A percentile compares a stretch with the other conserved stretches of the same genome.
phyloP scores from a whole-genome alignment of 1,284 basidiomycete species.

The Pascua guehoae region DNA sequence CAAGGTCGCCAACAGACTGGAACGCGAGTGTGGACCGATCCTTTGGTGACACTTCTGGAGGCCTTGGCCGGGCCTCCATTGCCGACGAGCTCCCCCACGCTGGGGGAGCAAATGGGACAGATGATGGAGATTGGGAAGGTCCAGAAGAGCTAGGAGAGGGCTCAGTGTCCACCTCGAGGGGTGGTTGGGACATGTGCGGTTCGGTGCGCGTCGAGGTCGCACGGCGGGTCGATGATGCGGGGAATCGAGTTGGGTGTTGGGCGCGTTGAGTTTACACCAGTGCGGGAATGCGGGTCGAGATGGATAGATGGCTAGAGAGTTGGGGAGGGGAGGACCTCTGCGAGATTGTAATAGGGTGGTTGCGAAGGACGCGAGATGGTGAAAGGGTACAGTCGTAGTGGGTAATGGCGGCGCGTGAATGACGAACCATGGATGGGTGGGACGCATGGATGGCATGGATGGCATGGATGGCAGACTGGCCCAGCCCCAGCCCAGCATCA shows the following conservation, averaged over 20 bases:
- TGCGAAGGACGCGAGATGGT: too few relatives aligned
- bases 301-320: too few relatives aligned
- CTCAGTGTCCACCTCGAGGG: slow-evolving; percentile 11
- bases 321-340: too few relatives aligned
- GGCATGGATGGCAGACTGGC: too few relatives aligned
- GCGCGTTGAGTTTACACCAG: background rate
- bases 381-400: too few relatives aligned
- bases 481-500: too few relatives aligned
- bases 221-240: background rate
- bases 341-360: too few relatives aligned
- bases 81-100: too few relatives aligned
- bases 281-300: background rate
- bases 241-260: background rate
- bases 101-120: too few relatives aligned
- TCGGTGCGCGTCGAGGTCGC: background rate
- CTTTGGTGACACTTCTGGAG: slow-evolving; percentile 9
- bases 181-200: slow-evolving; percentile 1
- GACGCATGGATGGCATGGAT: too few relatives aligned
- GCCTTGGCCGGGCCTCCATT: background rate
- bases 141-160: background rate
- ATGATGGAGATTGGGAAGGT: slow-evolving; percentile 2
- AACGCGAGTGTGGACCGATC: slow-evolving; percentile 1
- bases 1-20: background rate
- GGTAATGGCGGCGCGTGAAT: too few relatives aligned
- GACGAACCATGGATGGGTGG: too few relatives aligned